Conservation (phyloP, 345 rosid species). For the Arabis alpina region DNA sequence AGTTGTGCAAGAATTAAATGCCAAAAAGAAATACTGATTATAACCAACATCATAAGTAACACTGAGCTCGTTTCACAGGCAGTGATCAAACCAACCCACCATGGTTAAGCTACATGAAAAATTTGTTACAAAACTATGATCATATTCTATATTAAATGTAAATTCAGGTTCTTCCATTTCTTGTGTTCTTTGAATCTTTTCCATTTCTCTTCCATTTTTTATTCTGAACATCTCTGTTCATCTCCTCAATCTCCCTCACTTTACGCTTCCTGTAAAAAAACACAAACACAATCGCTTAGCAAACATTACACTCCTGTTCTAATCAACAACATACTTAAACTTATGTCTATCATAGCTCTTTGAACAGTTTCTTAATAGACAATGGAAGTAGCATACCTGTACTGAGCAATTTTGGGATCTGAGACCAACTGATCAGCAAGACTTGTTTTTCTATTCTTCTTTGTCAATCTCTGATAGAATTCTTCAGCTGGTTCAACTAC, state of each 20-base stretch:
- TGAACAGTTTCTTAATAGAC: not conserved
- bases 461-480: constrained; percentile 67
- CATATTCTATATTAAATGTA: constrained; percentile 9
- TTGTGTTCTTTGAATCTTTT: constrained; percentile 56
- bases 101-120: not conserved
- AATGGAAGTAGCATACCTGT: constrained; percentile 56
- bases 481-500: constrained; percentile 72
- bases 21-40: too few relatives aligned
- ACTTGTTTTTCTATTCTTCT: constrained; percentile 81
- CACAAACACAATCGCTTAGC: constrained; percentile 15
- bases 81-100: too few relatives aligned
- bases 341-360: too few relatives aligned
- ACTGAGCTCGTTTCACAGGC: too few relatives aligned
- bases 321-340: too few relatives aligned
- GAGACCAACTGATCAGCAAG: constrained; percentile 86
- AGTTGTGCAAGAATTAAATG: too few relatives aligned
- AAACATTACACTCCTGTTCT: not conserved
- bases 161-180: constrained; percentile 62
- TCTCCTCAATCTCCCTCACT: constrained; percentile 80
- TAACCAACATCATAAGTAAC: too few relatives aligned
- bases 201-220: constrained; percentile 84
- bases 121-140: not conserved
- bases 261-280: constrained; percentile 69
- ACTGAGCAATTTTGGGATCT: constrained; percentile 55
- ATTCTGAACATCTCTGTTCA: constrained; percentile 62